Conservation (phyloP, 768 basidiomycete genomes). For the Psilocybe azurescens region DNA sequence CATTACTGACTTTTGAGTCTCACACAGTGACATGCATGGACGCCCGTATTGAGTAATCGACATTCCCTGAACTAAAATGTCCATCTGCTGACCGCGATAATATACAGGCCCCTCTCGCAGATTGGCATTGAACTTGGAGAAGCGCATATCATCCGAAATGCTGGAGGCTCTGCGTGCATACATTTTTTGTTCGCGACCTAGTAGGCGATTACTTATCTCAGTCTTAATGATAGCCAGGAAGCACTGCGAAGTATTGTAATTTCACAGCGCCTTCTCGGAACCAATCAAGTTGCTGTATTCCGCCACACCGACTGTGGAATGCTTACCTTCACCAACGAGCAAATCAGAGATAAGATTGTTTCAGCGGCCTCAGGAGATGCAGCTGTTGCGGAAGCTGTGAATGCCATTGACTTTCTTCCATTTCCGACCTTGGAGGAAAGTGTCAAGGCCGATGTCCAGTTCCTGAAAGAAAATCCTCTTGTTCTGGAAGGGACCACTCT, state of each 20-base stretch:
- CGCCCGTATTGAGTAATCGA: conserved; percentile 65
- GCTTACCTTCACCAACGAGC: conserved; percentile 60
- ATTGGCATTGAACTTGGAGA: conserved; percentile 71
- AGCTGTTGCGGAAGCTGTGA: conserved; percentile 32
- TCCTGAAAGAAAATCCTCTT: conserved; percentile 59
- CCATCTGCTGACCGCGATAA: background rate
- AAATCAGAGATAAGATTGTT: conserved; percentile 56
- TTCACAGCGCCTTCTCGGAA: conserved; percentile 76
- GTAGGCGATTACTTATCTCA: background rate
- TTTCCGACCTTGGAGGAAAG: conserved; percentile 56
- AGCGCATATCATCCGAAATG: conserved; percentile 76
- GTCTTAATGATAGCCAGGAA: conserved; percentile 49
- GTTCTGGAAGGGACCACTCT: conserved; percentile 57
- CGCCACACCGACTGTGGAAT: conserved; percentile 80
- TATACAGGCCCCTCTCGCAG: conserved; percentile 55
- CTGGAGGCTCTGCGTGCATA: conserved; percentile 68
- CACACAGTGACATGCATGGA: conserved; percentile 73
- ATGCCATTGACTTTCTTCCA: conserved; percentile 60
- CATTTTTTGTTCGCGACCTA: background rate
- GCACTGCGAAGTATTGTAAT: conserved; percentile 70
- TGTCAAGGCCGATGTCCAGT: conserved; percentile 63
- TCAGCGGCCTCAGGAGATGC: conserved; percentile 42
- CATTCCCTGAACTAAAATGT: background rate
- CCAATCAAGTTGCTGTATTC: conserved; percentile 68
- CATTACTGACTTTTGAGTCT: background rate